Evolutionary conservation across 2,329 filamentous ascomycete genomes (phyloP).

Genomic region (Ophiostoma quercus): DNA sequence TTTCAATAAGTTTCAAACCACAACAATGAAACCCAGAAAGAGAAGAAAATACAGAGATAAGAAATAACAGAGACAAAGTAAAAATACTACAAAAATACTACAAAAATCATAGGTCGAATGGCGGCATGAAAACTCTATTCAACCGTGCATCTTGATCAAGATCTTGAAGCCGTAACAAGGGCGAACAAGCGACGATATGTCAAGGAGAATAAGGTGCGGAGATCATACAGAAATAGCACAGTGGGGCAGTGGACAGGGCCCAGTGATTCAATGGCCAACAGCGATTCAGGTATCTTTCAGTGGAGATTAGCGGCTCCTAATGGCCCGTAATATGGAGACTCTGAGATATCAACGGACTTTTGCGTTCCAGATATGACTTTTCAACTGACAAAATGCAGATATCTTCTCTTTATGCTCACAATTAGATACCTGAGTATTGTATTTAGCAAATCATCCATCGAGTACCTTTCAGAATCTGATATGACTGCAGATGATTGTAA

Average conservation of each 20-base stretch:
- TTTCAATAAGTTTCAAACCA: too few species aligned
- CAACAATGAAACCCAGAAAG: too few species aligned
- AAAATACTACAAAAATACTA: background rate
- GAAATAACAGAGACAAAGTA: background rate
- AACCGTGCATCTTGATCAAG: background rate
- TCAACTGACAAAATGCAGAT: background rate
- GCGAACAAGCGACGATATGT: background rate
- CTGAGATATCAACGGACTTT: background rate
- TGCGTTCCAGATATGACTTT: background rate
- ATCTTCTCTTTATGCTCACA: background rate
- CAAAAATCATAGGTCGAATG: background rate
- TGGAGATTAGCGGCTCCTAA: background rate
- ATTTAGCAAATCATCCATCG: background rate
- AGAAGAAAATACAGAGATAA: background rate
- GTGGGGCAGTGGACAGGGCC: background rate
- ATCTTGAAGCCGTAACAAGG: slow-evolving; percentile 2
- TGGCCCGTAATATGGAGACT: background rate
- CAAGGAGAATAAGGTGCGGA: background rate
- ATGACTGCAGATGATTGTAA: background rate
- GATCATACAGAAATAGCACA: slow-evolving; percentile 11
- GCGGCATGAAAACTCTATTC: background rate
- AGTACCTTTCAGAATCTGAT: background rate
- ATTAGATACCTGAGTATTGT: background rate
- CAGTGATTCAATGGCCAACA: background rate
- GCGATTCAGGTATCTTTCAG: background rate